Conservation (phyloP, 805 yeast genomes). For the Starmerella khaoyaiensis region DNA sequence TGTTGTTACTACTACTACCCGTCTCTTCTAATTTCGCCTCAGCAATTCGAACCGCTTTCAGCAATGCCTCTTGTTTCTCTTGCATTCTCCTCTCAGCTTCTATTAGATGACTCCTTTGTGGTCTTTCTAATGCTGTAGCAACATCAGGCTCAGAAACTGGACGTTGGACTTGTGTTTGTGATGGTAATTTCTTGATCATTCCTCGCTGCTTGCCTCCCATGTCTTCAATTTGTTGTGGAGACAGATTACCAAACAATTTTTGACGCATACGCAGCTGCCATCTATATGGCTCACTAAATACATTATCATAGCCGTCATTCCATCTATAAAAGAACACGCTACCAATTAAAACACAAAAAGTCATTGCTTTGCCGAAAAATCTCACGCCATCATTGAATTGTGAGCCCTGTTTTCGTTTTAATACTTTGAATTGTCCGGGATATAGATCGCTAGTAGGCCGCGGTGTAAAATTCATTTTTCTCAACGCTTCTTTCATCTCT, state of each 20-base stretch:
- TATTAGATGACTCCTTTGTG: conserved; percentile 55
- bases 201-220: conserved; percentile 33
- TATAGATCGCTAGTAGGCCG: conserved; percentile 60
- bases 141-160: conserved; percentile 27
- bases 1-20: neutral
- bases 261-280: conserved; percentile 46
- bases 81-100: conserved; percentile 63
- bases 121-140: conserved; percentile 46
- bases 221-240: conserved; percentile 51
- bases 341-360: conserved; percentile 40
- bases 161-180: conserved; percentile 19
- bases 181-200: conserved; percentile 18
- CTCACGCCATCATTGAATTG: conserved; percentile 49
- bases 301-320: conserved; percentile 74
- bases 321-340: conserved; percentile 65
- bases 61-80: conserved; percentile 46
- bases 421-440: conserved; percentile 66
- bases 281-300: conserved; percentile 56
- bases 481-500: conserved; percentile 61
- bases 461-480: conserved; percentile 59
- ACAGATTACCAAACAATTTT: conserved; percentile 33
- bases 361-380: conserved; percentile 40
- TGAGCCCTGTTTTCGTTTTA: conserved; percentile 44
- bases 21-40: conserved; percentile 23
- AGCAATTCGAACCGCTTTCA: conserved; percentile 37